Conservation (phyloP, 1,284 basidiomycete species). For the Sporisorium sorghi region DNA sequence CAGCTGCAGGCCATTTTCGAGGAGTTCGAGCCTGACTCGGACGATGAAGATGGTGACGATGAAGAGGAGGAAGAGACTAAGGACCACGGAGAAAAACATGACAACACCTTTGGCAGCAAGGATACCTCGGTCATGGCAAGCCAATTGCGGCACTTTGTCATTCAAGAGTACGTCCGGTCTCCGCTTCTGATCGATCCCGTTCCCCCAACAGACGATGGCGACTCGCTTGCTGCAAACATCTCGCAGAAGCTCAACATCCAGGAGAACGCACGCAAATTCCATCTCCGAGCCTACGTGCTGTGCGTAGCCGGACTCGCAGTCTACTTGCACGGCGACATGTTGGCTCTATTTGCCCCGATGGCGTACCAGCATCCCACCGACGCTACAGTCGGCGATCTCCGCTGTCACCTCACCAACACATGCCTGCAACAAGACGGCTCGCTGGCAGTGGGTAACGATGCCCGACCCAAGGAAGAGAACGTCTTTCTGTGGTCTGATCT, state of each 20-base stretch:
- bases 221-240: neutral
- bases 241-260: constrained; percentile 16
- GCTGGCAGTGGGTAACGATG: constrained; percentile 50
- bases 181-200: constrained; percentile 45
- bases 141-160: constrained; percentile 93
- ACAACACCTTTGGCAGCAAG: constrained; percentile 25
- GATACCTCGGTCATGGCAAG: constrained; percentile 72
- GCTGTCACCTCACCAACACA: constrained; percentile 92
- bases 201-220: neutral
- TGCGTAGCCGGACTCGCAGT: constrained; percentile 73
- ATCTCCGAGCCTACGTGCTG: constrained; percentile 91
- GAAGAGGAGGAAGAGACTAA: neutral
- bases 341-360: constrained; percentile 80
- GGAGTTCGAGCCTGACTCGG: constrained; percentile 79
- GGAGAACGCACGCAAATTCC: constrained; percentile 75
- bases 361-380: constrained; percentile 46
- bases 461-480: constrained; percentile 55
- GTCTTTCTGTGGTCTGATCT: constrained; percentile 56
- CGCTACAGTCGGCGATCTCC: constrained; percentile 73
- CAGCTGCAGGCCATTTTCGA: constrained; percentile 82
- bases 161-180: constrained; percentile 77
- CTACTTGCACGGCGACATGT: constrained; percentile 79
- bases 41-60: constrained; percentile 71
- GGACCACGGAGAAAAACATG: too few relatives aligned
- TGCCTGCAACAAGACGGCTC: constrained; percentile 77